phyloP scores from a whole-genome alignment of 2,329 filamentous ascomycete genomes.

The Hypoxylon sp. region DNA sequence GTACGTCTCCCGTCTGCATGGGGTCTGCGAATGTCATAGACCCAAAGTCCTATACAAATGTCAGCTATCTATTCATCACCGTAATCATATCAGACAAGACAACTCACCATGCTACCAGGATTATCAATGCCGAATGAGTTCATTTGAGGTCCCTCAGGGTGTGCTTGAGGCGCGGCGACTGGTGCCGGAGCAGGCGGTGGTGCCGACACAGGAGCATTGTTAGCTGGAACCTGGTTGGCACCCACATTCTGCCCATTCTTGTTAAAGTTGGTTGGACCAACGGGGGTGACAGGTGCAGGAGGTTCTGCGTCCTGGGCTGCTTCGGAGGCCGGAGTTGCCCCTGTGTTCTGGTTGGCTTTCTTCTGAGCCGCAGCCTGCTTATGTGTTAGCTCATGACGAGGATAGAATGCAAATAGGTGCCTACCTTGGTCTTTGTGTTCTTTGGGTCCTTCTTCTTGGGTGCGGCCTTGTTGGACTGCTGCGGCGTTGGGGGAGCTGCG shows the following conservation, averaged over 20 bases:
- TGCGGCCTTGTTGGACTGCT: slow-evolving; percentile 74
- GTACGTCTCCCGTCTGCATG: slow-evolving; percentile 61
- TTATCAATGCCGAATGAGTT: slow-evolving; percentile 57
- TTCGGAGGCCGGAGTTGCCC: slow-evolving; percentile 67
- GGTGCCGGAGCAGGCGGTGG: slow-evolving; percentile 54
- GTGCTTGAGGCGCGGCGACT: slow-evolving; percentile 55
- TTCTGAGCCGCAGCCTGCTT: slow-evolving; percentile 65
- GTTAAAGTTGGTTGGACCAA: slow-evolving; percentile 60
- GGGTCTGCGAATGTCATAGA: slow-evolving; percentile 65
- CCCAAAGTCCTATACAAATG: slow-evolving; percentile 51
- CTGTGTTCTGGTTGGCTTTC: slow-evolving; percentile 66
- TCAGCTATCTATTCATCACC: slow-evolving; percentile 37
- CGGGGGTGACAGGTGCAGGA: slow-evolving; percentile 68
- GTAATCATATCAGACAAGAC: not conserved
- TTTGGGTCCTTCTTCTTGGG: slow-evolving; percentile 81
- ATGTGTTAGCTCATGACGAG: slow-evolving; percentile 47
- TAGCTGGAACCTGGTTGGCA: slow-evolving; percentile 48
- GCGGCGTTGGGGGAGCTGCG: slow-evolving; percentile 78
- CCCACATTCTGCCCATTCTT: slow-evolving; percentile 55
- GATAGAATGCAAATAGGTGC: too few species aligned
- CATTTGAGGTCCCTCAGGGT: slow-evolving; percentile 59
- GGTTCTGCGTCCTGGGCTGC: slow-evolving; percentile 64
- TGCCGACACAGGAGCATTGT: slow-evolving; percentile 56
- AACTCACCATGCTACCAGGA: slow-evolving; percentile 54
- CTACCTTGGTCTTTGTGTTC: slow-evolving; percentile 73